Base-by-base conservation (phyloP, 495 filamentous ascomycete genomes). In the Tuber borchii region DNA sequence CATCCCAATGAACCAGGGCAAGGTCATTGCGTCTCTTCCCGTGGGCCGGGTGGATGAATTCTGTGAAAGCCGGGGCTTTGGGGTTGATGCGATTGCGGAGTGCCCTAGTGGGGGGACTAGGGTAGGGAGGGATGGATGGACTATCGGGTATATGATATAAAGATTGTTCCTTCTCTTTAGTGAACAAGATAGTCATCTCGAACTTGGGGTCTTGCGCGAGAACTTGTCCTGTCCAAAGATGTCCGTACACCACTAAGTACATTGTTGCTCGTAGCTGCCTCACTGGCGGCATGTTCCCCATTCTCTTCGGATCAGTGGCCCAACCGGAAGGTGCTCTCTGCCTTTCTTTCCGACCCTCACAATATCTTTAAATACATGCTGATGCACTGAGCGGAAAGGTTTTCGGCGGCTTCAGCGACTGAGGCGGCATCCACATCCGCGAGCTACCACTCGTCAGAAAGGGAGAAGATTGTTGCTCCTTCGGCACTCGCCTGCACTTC, bases 361-460 rank as follows among this genome's bases (percentile, higher is more conserved):
- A 2, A 61, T 6, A 8, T 51, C 51, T 70, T 73, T 69, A 65
- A 37, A 77, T 48, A 48, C 48, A 39, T 6, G 39, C 51, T 22
- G 16, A 39, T 43, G 61, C 31, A 40, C 3, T 20, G 44, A 8
- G 19, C 20, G 26, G 20, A 20, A 42, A 79, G 78, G 61, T 78
- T 46, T 78, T 78, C 37, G 78, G 78, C 22, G 76, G 75, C 61
- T 70, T n/a, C 40, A 40, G 74, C 46, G 73, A 73, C 20, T 73
- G 78, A 73, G 78, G 72, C 34, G 77, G 72, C 14, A 71, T 73
- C 10, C 76, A 78, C 26, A 72, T 79, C n/a, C 78, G 78, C 37
- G 78, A 79, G 46, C 56, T 70, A 20, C 72, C 71, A 16, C 40
- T 78, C 39, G 73, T 75, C 37, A 79, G 73, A 16, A 68, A 71